Conservation (phyloP, 257 asterid species). For the Orobanche coerulescens region DNA sequence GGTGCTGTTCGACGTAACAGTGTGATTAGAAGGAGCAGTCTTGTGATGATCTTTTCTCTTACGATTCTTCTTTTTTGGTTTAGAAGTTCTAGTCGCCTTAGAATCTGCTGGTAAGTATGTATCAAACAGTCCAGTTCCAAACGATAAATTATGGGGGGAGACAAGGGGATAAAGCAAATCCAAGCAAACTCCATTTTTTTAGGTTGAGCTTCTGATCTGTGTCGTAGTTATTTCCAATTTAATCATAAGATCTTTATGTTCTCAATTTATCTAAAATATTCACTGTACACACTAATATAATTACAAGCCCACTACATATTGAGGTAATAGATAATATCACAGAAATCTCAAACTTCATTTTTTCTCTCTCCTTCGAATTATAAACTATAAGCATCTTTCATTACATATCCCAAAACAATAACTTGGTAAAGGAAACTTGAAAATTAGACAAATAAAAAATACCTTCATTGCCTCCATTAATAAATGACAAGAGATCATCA, state of each 20-base stretch:
- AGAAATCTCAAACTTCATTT: conserved; percentile 2
- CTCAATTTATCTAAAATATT: background rate
- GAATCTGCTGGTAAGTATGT: conserved; percentile 36
- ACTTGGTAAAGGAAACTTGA: background rate
- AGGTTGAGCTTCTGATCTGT: background rate
- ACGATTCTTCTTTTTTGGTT: conserved; percentile 69
- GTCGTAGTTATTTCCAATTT: background rate
- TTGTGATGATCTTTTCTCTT: conserved; percentile 61
- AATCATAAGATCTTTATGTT: background rate
- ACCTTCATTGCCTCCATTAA: conserved; percentile 58
- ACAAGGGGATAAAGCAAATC: background rate
- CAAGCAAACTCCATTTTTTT: background rate
- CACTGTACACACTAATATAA: background rate
- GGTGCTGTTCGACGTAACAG: conserved; percentile 24
- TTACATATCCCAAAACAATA: background rate
- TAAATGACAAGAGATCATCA: conserved; percentile 65
- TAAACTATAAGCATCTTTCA: conserved; percentile 10
- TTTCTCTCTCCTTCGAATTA: background rate
- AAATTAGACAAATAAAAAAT: conserved; percentile 11
- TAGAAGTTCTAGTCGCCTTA: conserved; percentile 42
- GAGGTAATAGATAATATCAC: background rate
- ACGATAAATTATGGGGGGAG: background rate
- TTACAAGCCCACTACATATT: background rate
- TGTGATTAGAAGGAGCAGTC: conserved; percentile 30
- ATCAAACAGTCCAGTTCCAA: conserved; percentile 7